These are phyloP conservation scores for Blastomyces emzantsi DNA, from an alignment of 2,329 filamentous ascomycete species.

Conservation along the genomic window DNA sequence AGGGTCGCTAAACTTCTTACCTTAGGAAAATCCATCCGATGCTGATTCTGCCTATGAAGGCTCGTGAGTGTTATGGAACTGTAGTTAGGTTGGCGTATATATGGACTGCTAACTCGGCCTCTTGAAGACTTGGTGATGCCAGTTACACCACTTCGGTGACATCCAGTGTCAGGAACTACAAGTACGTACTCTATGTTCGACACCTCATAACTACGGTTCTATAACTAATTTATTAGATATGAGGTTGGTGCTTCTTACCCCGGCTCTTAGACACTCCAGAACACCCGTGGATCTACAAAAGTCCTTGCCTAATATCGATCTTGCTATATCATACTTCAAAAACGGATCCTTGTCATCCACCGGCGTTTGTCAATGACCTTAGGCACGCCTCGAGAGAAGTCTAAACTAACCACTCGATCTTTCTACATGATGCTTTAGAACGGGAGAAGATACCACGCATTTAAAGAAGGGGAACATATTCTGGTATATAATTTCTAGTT, in stretches of 20 bases:
- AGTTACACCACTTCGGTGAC: conserved; percentile 6
- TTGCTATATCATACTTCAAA: not conserved
- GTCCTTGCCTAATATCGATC: not conserved
- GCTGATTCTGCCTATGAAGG: conserved; percentile 1
- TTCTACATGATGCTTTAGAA: not conserved
- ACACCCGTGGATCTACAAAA: not conserved
- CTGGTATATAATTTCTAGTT: not conserved
- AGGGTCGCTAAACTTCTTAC: not conserved
- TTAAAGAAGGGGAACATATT: conserved; percentile 8
- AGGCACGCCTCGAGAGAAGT: not conserved
- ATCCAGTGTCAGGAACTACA: conserved; percentile 7
- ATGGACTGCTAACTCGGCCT: not conserved
- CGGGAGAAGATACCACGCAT: conserved; percentile 5
- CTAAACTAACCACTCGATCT: not conserved
- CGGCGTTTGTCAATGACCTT: not conserved
- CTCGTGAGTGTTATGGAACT: conserved; percentile 1
- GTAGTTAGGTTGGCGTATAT: not conserved
- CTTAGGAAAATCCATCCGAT: not conserved
- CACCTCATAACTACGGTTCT: not conserved
- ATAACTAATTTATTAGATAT: not conserved
- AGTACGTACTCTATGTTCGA: not conserved
- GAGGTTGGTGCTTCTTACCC: not conserved
- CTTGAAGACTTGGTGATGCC: conserved; percentile 6
- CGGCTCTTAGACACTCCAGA: not conserved
- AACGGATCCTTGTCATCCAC: not conserved